Evolutionary conservation across 1,284 basidiomycete genomes (phyloP).

Genomic region (Trichosporon sp.): DNA sequence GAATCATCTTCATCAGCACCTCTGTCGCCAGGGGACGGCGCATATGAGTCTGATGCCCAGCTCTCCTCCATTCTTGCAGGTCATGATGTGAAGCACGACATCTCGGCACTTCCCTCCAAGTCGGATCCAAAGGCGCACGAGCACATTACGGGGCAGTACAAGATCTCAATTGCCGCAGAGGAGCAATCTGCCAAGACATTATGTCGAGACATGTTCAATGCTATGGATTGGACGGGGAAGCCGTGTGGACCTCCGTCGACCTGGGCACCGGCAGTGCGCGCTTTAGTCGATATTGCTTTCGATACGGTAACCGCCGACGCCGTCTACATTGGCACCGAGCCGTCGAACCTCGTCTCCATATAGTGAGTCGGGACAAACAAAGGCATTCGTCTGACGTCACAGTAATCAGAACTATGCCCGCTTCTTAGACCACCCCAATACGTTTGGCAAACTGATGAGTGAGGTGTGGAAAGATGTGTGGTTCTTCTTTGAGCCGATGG

Average conservation of each 20-base stretch:
- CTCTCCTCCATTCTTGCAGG: neutral
- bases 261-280: neutral
- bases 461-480: neutral
- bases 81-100: neutral
- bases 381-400: neutral
- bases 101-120: neutral
- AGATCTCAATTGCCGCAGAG: neutral
- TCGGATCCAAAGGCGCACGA: neutral
- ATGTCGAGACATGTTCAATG: neutral
- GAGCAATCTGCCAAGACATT: neutral
- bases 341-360: neutral
- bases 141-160: neutral
- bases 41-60: neutral
- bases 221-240: neutral
- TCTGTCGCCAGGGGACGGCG: neutral
- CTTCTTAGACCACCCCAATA: neutral
- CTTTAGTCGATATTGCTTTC: neutral
- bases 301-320: neutral
- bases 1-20: neutral
- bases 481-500: neutral
- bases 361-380: neutral
- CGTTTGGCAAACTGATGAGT: neutral
- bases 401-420: neutral
- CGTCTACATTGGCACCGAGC: neutral
- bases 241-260: neutral